These are phyloP conservation scores for Trichophyton benhamiae DNA, from an alignment of 2,329 filamentous ascomycete genomes.

Conservation along the genomic window DNA sequence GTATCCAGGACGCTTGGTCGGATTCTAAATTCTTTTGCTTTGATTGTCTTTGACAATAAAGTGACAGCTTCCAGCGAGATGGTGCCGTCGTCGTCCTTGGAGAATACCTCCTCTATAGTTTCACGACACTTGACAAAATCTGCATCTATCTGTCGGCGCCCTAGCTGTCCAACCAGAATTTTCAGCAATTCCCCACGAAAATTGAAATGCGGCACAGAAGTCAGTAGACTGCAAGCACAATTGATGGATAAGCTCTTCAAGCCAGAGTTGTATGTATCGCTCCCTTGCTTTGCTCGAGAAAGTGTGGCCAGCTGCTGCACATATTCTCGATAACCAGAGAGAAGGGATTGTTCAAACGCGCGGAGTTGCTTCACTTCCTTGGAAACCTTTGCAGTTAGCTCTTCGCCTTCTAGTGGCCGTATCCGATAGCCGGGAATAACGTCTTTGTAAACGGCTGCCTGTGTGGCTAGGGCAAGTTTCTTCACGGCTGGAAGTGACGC, in stretches of 20 bases:
- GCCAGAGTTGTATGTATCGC: slow-evolving; percentile 24
- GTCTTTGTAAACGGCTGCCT: slow-evolving; percentile 86
- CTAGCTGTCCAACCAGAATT: slow-evolving; percentile 75
- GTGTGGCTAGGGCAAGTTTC: slow-evolving; percentile 75
- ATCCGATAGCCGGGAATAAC: slow-evolving; percentile 95
- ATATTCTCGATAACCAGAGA: slow-evolving; percentile 75
- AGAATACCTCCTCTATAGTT: slow-evolving; percentile 69
- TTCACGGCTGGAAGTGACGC: slow-evolving; percentile 56
- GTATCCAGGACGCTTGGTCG: slow-evolving; percentile 80
- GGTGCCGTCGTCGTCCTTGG: slow-evolving; percentile 77
- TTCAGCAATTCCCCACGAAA: slow-evolving; percentile 78
- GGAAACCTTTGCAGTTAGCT: slow-evolving; percentile 66
- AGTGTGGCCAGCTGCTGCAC: slow-evolving; percentile 61
- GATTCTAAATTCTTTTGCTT: slow-evolving; percentile 65
- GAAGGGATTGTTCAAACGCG: slow-evolving; percentile 74
- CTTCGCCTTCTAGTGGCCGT: slow-evolving; percentile 63
- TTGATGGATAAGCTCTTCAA: slow-evolving; percentile 66
- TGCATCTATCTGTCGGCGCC: slow-evolving; percentile 55
- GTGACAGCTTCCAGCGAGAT: slow-evolving; percentile 77
- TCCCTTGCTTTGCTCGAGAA: slow-evolving; percentile 45
- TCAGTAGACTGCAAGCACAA: slow-evolving; percentile 71
- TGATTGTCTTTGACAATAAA: slow-evolving; percentile 90
- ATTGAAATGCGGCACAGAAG: slow-evolving; percentile 89
- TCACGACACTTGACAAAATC: slow-evolving; percentile 67
- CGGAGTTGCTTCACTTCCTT: slow-evolving; percentile 79